Base-by-base conservation (phyloP, 495 filamentous ascomycete genomes). In the Penicillium mononematosum region DNA sequence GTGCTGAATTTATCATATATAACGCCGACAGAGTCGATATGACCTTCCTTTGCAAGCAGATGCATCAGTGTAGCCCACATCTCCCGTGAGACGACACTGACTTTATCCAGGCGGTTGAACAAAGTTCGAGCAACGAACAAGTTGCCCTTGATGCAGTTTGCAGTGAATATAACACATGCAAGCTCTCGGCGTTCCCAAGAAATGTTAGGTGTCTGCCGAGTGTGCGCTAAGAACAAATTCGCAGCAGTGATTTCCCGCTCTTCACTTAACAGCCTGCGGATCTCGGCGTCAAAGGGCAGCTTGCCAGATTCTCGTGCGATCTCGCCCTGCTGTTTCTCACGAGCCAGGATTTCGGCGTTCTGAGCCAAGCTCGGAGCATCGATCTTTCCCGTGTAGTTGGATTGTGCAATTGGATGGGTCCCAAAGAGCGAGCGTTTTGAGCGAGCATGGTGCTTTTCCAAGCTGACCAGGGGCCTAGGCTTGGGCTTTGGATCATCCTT, bases 41-140 rank as follows among this genome's bases (percentile, higher is more conserved):
- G 66, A 3, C 74, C 73, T 43, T 71, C 71, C 45, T 68, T 75
- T 14, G 76, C 73, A 51, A 79, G 58, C 14, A 71, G 38, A 58
- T 77, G 63, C 48, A 78, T 71, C 59, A 79, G 53, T 2, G 64
- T 61, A 39, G 70, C 65, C 76, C 76, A 79, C 62, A 78, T 71
- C 8, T 63, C 58, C 12, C 58, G 52, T 8, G 72, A 71, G 2
- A 77, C 51, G 7, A 58, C 53, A 27, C 71, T 67, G 47, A 77
- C 54, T n/a, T 62, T 60, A 50, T 75, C 68, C 42, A 79, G 45
- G 5, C 69, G 67, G n/a, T 69, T 53, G 29, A 77, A 79, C 1
- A 79, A 43, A 57, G 58, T 69, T 11, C 73, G 62, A 17, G 76
- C 76, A 25, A 77, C 63, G 45, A 71, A 76, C 0, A 74, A 64